Conservation (phyloP, 805 yeast species). For the Lipomyces yamanashiensis region DNA sequence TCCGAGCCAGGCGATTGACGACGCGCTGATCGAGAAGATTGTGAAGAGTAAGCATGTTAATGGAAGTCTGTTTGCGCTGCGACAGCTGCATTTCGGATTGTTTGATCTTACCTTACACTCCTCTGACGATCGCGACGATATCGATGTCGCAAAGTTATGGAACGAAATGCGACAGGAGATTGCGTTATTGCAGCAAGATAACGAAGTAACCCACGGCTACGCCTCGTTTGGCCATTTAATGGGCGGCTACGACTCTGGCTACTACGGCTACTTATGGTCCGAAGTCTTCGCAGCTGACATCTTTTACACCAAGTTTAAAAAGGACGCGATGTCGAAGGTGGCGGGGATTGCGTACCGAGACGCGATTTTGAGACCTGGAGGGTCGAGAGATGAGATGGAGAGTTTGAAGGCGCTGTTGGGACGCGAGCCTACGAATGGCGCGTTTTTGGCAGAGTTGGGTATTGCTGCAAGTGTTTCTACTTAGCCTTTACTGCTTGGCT, state of each 20-base stretch:
- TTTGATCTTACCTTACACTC: conserved; percentile 73
- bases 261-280: conserved; percentile 86
- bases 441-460: conserved; percentile 73
- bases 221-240: conserved; percentile 77
- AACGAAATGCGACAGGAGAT: conserved; percentile 67
- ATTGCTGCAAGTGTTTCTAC: not conserved
- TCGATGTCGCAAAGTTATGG: conserved; percentile 65
- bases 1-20: conserved; percentile 61
- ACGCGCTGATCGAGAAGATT: conserved; percentile 60
- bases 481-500: too few relatives aligned
- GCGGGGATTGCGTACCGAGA: conserved; percentile 73
- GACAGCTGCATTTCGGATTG: conserved; percentile 78
- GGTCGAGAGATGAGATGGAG: conserved; percentile 70
- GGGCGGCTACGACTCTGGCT: conserved; percentile 85
- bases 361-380: conserved; percentile 70
- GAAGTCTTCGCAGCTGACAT: conserved; percentile 85
- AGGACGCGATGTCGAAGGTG: conserved; percentile 65
- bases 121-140: conserved; percentile 48
- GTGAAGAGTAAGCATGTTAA: conserved; percentile 73
- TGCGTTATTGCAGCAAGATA: conserved; percentile 52
- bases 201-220: conserved; percentile 62
- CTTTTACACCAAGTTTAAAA: conserved; percentile 69
- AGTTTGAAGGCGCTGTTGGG: conserved; percentile 70
- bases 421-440: conserved; percentile 72
- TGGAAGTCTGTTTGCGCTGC: conserved; percentile 69